A percentile compares a stretch with the other conserved stretches of the same genome.
phyloP scores from a whole-genome alignment of 495 filamentous ascomycete species.

The Cudoniella acicularis region DNA sequence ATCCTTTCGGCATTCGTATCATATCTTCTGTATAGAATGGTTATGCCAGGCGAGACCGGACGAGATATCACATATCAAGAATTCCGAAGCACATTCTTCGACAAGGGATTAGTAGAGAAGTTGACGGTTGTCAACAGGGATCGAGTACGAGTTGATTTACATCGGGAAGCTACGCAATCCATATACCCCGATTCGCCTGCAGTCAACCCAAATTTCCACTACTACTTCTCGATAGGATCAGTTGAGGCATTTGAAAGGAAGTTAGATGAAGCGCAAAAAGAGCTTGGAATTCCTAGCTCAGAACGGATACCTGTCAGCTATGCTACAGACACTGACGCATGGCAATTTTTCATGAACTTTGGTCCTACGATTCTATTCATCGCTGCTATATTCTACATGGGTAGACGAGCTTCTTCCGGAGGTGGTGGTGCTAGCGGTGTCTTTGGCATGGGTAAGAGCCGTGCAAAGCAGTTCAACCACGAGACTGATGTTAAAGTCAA shows the following conservation, averaged over 20 bases:
- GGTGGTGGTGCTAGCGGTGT: slow-evolving; percentile 71
- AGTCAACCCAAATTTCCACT: slow-evolving; percentile 65
- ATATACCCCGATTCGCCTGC: slow-evolving; percentile 82
- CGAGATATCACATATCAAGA: slow-evolving; percentile 97
- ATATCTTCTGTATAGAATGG: slow-evolving; percentile 57
- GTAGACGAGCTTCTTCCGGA: slow-evolving; percentile 55
- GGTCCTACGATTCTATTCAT: slow-evolving; percentile 86
- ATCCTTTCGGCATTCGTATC: slow-evolving; percentile 51
- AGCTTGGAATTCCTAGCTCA: slow-evolving; percentile 74
- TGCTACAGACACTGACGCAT: slow-evolving; percentile 65
- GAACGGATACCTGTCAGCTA: slow-evolving; percentile 93
- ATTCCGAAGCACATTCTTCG: slow-evolving; percentile 84
- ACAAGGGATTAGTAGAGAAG: slow-evolving; percentile 93
- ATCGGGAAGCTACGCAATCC: slow-evolving; percentile 70
- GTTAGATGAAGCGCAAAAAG: slow-evolving; percentile 80
- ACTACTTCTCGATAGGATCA: slow-evolving; percentile 94
- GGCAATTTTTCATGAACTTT: slow-evolving; percentile 66
- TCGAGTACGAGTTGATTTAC: slow-evolving; percentile 76
- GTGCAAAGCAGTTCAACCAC: slow-evolving; percentile 94
- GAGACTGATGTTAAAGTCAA: slow-evolving; percentile 94
- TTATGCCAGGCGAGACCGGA: slow-evolving; percentile 61
- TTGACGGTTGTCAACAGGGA: slow-evolving; percentile 73
- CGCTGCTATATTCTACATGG: slow-evolving; percentile 68
- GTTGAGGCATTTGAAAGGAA: slow-evolving; percentile 87
- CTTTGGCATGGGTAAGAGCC: slow-evolving; percentile 92